Conservation (phyloP, 352 stramenopile genomes). For the Phytophthora sojae region DNA sequence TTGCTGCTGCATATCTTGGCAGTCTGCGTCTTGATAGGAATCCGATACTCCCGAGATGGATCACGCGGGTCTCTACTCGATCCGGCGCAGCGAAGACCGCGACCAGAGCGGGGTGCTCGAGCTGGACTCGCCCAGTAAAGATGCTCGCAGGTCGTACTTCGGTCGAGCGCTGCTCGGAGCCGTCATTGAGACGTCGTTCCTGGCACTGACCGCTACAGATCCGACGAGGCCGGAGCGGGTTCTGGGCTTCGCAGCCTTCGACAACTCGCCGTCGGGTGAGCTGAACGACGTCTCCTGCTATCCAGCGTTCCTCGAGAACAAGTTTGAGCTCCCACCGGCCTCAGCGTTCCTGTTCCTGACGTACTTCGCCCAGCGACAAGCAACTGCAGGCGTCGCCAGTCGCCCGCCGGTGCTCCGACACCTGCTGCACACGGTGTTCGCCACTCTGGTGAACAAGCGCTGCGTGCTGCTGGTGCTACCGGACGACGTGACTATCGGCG, state of each 20-base stretch:
- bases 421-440: slow-evolving; percentile 63
- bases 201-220: slow-evolving; percentile 74
- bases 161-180: slow-evolving; percentile 57
- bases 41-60: slow-evolving; percentile 17
- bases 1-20: slow-evolving; percentile 1
- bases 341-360: slow-evolving; percentile 63
- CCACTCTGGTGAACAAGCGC: slow-evolving; percentile 47
- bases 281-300: slow-evolving; percentile 44
- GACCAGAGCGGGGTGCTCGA: slow-evolving; percentile 71
- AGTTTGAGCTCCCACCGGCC: slow-evolving; percentile 60
- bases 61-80: slow-evolving; percentile 39
- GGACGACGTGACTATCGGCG: slow-evolving; percentile 45
- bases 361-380: slow-evolving; percentile 65
- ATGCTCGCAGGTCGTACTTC: slow-evolving; percentile 70
- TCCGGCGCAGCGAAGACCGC: slow-evolving; percentile 66
- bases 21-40: not conserved
- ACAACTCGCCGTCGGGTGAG: slow-evolving; percentile 59
- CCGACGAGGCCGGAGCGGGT: slow-evolving; percentile 53
- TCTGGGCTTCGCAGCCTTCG: slow-evolving; percentile 72
- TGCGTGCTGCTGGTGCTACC: slow-evolving; percentile 65
- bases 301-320: slow-evolving; percentile 54
- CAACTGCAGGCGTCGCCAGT: slow-evolving; percentile 31
- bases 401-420: slow-evolving; percentile 56
- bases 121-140: slow-evolving; percentile 66
- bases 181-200: slow-evolving; percentile 78